A percentile compares a stretch with the other conserved stretches of the same genome.
These are phyloP conservation scores for Russula sp. DNA, from an alignment of 768 basidiomycete species.

Conservation along the genomic window DNA sequence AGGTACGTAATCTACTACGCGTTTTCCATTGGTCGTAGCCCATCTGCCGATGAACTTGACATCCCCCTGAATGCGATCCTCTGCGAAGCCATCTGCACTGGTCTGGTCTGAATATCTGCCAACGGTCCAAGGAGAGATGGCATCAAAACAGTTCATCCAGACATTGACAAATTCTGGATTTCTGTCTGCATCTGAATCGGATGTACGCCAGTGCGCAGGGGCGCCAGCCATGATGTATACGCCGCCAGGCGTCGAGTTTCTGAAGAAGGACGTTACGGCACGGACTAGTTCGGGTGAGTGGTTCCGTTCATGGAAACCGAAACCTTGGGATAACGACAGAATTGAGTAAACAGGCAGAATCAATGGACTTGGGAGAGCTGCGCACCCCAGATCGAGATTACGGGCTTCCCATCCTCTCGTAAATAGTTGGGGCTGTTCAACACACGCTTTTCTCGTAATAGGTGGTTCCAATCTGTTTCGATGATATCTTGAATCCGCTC, in stretches of 20 bases:
- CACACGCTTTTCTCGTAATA: conserved; percentile 56
- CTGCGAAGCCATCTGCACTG: conserved; percentile 62
- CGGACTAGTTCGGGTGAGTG: conserved; percentile 63
- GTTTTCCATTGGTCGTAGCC: conserved; percentile 38
- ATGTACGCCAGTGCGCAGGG: conserved; percentile 74
- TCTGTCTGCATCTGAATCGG: conserved; percentile 63
- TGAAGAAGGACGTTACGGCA: conserved; percentile 54
- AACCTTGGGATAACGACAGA: conserved; percentile 43
- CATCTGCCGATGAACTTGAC: conserved; percentile 54
- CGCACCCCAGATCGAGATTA: conserved; percentile 71
- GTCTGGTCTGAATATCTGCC: conserved; percentile 62
- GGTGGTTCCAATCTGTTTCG: conserved; percentile 71
- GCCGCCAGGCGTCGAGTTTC: conserved; percentile 64
- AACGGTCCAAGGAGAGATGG: conserved; percentile 80
- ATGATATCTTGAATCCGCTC: conserved; percentile 65
- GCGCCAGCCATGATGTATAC: conserved; percentile 70
- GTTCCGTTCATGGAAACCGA: conserved; percentile 60
- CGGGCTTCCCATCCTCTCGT: conserved; percentile 63
- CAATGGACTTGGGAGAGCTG: conserved; percentile 1
- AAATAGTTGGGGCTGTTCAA: conserved; percentile 74
- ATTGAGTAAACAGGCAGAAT: conserved; percentile 3
- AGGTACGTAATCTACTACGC: conserved; percentile 80
- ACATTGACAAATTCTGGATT: conserved; percentile 63
- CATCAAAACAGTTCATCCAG: conserved; percentile 77
- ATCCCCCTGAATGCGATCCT: conserved; percentile 62